These are phyloP conservation scores for Aphelidium insulamus DNA, from an alignment of 371 early-diverging fungal species.

Conservation along the genomic window DNA sequence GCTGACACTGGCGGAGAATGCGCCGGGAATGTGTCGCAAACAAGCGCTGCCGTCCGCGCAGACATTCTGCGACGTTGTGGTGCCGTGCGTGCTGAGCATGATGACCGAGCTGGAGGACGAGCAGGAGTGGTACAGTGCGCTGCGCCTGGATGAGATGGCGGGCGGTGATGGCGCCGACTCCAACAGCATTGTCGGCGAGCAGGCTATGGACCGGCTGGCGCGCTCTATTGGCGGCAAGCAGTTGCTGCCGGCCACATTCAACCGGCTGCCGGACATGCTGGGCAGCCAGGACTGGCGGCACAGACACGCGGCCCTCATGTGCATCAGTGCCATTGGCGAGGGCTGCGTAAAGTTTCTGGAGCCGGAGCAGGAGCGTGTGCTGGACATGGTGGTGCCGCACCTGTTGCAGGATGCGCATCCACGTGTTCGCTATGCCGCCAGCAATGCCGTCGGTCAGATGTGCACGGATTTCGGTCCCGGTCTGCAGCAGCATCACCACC, in stretches of 20 bases:
- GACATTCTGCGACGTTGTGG: conserved; percentile 33
- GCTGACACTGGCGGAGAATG: conserved; percentile 63
- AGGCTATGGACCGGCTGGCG: conserved; percentile 83
- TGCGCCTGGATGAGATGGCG: conserved; percentile 54
- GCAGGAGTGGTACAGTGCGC: conserved; percentile 53
- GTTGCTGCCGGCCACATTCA: conserved; percentile 70
- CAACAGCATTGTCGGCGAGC: conserved; percentile 70
- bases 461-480: conserved; percentile 79
- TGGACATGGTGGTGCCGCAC: conserved; percentile 55
- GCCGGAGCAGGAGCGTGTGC: conserved; percentile 59
- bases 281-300: conserved; percentile 68
- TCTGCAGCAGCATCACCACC: conserved; percentile 59
- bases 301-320: conserved; percentile 82
- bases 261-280: conserved; percentile 67
- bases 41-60: conserved; percentile 32
- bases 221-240: conserved; percentile 49
- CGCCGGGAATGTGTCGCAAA: conserved; percentile 68
- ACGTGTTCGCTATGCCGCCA: conserved; percentile 85
- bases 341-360: conserved; percentile 84
- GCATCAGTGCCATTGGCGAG: conserved; percentile 84
- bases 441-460: conserved; percentile 89
- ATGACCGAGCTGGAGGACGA: conserved; percentile 71
- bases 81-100: conserved; percentile 77
- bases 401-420: conserved; percentile 81
- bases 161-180: conserved; percentile 73